Percentiles rank a stretch among this genome's conserved stretches.
phyloP scores from a whole-genome alignment of 139 green algal genomes.

The Chlamydomonas incerta region DNA sequence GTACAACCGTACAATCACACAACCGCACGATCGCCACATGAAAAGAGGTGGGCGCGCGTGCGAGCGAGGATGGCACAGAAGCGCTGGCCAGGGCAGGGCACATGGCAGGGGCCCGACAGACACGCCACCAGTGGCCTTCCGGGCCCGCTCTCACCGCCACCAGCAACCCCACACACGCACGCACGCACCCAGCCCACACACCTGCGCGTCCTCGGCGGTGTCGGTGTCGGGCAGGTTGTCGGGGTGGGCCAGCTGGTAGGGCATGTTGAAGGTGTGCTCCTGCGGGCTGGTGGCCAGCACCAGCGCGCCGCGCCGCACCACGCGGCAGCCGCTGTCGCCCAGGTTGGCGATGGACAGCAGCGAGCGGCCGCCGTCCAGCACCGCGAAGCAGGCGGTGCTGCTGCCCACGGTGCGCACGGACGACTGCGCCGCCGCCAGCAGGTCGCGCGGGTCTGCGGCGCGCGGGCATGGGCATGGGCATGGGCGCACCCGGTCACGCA shows the following conservation, averaged over 20 bases:
- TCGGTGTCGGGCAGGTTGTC: conserved; percentile 63
- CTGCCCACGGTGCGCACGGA: conserved; percentile 49
- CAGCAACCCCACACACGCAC: too few relatives aligned
- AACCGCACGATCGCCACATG: too few relatives aligned
- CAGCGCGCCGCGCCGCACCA: conserved; percentile 72
- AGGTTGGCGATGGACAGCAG: conserved; percentile 72
- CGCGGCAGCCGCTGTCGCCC: conserved; percentile 79
- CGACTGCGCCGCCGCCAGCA: conserved; percentile 56
- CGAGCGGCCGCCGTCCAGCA: not conserved
- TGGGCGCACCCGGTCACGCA: too few relatives aligned
- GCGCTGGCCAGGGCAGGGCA: too few relatives aligned
- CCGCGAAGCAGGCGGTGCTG: conserved; percentile 63
- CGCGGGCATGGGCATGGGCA: too few relatives aligned
- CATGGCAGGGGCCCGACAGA: too few relatives aligned
- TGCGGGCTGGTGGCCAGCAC: conserved; percentile 74
- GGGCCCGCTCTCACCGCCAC: too few relatives aligned
- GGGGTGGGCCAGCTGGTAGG: conserved; percentile 81
- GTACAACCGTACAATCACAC: too few relatives aligned
- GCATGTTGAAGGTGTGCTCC: conserved; percentile 98
- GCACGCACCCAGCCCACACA: conserved; percentile 52
- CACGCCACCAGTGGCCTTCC: too few relatives aligned
- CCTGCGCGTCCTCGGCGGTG: conserved; percentile 48
- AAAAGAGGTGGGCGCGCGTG: too few relatives aligned
- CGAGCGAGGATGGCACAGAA: too few relatives aligned
- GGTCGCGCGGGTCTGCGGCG: conserved; percentile 30